phyloP scores from a whole-genome alignment of 1,284 basidiomycete genomes.

The Malassezia vespertilionis region DNA sequence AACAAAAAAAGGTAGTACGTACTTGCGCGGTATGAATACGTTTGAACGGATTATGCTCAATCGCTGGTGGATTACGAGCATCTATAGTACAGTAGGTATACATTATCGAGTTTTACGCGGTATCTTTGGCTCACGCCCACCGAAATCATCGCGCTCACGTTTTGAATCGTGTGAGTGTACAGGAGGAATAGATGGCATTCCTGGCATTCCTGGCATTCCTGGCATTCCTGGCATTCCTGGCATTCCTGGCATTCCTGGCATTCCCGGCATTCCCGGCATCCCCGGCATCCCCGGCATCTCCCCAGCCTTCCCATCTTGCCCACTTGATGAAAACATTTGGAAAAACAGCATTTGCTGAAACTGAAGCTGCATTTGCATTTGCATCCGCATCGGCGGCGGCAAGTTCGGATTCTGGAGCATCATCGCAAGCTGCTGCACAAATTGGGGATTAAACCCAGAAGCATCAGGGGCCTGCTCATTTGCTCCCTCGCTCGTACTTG shows the following conservation, averaged over 20 bases:
- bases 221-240: not conserved
- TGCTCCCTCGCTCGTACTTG: not conserved
- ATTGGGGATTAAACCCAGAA: constrained; percentile 27
- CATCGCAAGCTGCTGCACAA: constrained; percentile 42
- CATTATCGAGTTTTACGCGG: constrained; percentile 5
- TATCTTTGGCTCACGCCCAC: not conserved
- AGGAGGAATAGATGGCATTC: not conserved
- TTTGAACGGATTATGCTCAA: constrained; percentile 33
- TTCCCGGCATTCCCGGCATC: constrained; percentile 1
- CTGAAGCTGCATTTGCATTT: constrained; percentile 44
- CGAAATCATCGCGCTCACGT: not conserved
- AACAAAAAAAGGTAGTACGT: no score
- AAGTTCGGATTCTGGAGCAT: constrained; percentile 42
- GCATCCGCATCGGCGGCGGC: constrained; percentile 42
- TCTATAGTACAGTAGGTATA: constrained; percentile 3
- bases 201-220: not conserved
- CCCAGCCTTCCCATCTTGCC: no score
- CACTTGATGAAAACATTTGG: no score
- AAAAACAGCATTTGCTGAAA: constrained; percentile 40
- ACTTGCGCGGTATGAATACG: constrained; percentile 19
- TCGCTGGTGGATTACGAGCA: no score
- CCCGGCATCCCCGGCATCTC: not conserved
- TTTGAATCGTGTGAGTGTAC: not conserved
- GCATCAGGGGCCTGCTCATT: not conserved
- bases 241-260: not conserved